A percentile compares a stretch with the other conserved stretches of the same genome.
phyloP scores from a whole-genome alignment of 225 moss, liverwort and hornwort genomes.

The Ulota crispa region DNA sequence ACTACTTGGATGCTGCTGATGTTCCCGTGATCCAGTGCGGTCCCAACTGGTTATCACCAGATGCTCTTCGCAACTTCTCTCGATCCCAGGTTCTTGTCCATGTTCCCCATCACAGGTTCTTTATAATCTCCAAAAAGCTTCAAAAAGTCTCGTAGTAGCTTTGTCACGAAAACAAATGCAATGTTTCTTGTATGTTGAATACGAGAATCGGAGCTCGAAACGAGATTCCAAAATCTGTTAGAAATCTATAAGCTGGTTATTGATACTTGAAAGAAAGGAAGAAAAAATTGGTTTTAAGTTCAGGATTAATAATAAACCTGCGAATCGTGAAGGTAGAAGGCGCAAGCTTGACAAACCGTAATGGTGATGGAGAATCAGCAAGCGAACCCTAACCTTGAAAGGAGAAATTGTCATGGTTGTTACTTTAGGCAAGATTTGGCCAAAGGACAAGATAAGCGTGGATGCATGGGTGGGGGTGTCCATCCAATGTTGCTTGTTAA shows the following conservation, averaged over 20 bases:
- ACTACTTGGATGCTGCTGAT: slow-evolving; percentile 65
- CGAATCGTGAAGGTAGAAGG: background rate
- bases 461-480: too few species aligned
- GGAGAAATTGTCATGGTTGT: too few species aligned
- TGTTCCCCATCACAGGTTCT: background rate
- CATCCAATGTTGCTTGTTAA: too few species aligned
- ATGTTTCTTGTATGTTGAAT: too few species aligned
- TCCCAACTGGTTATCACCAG: slow-evolving; percentile 27
- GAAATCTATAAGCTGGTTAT: background rate
- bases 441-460: too few species aligned
- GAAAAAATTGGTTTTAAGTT: background rate
- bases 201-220: too few species aligned
- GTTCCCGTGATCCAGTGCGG: slow-evolving; percentile 67
- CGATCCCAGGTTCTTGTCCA: slow-evolving; percentile 51
- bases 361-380: background rate
- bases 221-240: too few species aligned
- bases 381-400: background rate
- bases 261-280: background rate
- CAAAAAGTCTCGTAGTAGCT: too few species aligned
- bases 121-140: too few species aligned
- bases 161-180: too few species aligned
- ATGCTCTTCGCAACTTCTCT: slow-evolving; percentile 56
- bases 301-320: background rate
- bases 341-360: background rate
- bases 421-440: too few species aligned